phyloP scores from a whole-genome alignment of 1,139 yeast species.

The Yamadazyma songkhlaensis region DNA sequence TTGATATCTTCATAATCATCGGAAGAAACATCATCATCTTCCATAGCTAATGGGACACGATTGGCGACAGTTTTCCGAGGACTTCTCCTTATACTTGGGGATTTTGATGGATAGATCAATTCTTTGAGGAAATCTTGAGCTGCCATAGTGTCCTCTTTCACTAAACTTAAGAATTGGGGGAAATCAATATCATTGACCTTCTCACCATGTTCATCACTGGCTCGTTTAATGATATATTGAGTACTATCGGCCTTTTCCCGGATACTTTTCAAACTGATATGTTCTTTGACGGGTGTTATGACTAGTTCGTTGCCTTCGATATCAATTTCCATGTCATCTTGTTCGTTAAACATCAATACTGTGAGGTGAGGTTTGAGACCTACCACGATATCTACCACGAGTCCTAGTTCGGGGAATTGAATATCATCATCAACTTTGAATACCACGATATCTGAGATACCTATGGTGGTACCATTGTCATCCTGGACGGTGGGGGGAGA shows the following conservation, averaged over 20 bases:
- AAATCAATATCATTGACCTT: conserved; percentile 14
- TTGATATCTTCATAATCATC: conserved; percentile 2
- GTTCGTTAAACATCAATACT: conserved; percentile 1
- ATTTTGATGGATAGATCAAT: conserved; percentile 1
- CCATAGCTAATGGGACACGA: background rate
- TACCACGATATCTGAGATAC: conserved; percentile 1
- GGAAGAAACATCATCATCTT: conserved; percentile 4
- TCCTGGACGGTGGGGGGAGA: no score
- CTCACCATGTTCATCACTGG: conserved; percentile 32
- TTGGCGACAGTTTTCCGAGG: background rate
- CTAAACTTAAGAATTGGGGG: background rate
- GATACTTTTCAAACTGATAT: conserved; percentile 23
- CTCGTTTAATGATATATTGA: conserved; percentile 21
- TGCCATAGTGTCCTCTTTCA: background rate
- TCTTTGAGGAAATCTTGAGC: conserved; percentile 1
- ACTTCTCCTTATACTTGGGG: conserved; percentile 1
- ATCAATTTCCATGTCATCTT: conserved; percentile 3
- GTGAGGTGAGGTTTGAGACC: background rate
- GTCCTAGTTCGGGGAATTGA: background rate
- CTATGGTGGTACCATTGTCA: background rate
- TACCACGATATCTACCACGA: conserved; percentile 2
- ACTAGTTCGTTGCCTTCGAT: conserved; percentile 34
- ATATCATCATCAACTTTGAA: conserved; percentile 1
- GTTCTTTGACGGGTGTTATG: conserved; percentile 37
- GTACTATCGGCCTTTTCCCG: conserved; percentile 35